Evolutionary conservation across 495 filamentous ascomycete species (phyloP), one percentile per base, ranked within the genome.

Genomic region (Penicillium flavigenum): DNA sequence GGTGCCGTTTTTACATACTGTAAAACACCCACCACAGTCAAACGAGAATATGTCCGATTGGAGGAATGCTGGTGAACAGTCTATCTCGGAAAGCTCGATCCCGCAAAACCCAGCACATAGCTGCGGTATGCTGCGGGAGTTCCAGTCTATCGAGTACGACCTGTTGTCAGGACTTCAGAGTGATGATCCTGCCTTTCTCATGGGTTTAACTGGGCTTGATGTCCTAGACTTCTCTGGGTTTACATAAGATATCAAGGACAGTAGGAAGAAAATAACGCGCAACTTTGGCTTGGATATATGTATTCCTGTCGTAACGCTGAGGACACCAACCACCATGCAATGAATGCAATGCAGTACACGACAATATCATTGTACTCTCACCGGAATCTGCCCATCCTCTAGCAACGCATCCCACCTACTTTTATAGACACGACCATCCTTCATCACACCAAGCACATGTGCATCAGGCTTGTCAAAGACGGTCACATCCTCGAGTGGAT

Each of bases 401-500:
- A 63, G 60, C 44, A 81, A 48, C 43, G 63, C 67, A 36, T 57
- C 62, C 78, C 73, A 77, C 43, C 73, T 67, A 60, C 78, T 80
- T 56, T 63, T 68, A 51, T 71, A 66, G 17, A 81, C 75, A 16
- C 76, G 63, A 2, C 81, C 80, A 17, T 77, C 79, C 58, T 81
- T 81, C 51, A 83, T 69, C 7, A 81, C 75, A 10, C 72, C 77
- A 9, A 81, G 61, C 20, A 81, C 54, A 63, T 79, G 61, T 53
- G 70, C 61, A 38, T 80, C 73, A 8, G 76, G 74, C 5, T 65
- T 59, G 56, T 81, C 78, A 41, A 83, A 68, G 16, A 83, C 67
- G 36, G 68, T 71, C 2, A 83, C 72, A 68, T 84, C 74, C 46
- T 83, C 76, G 20, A 84, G 61, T 31, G 80, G 80, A 53, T 82